Evolutionary conservation across 2,329 filamentous ascomycete genomes (phyloP).

Genomic region (Fusarium fracticaudum): DNA sequence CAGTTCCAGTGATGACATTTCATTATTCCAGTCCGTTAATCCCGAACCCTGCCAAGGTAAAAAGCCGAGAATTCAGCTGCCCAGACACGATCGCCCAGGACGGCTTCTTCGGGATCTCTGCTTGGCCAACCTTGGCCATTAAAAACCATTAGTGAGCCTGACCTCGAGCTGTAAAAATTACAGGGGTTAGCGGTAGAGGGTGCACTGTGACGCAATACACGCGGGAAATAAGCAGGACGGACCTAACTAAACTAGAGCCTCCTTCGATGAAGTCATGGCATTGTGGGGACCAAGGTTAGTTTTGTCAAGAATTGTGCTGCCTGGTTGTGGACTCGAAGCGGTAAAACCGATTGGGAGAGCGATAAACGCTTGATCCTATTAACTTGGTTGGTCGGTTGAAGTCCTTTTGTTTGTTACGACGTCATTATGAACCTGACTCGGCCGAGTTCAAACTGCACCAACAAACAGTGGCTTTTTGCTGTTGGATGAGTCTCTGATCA

Average conservation of each 20-base stretch:
- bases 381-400: not conserved
- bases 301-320: constrained; percentile 24
- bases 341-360: not conserved
- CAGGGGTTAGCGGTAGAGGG: not conserved
- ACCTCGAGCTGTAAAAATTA: not conserved
- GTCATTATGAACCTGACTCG: not conserved
- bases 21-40: not conserved
- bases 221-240: constrained; percentile 22
- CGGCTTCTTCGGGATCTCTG: not conserved
- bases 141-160: not conserved
- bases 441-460: not conserved
- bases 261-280: constrained; percentile 7
- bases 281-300: constrained; percentile 1
- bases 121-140: constrained; percentile 13
- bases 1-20: not conserved
- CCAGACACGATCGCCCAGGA: constrained; percentile 15
- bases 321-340: not conserved
- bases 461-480: not conserved
- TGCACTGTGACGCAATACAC: constrained; percentile 11
- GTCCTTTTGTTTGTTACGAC: not conserved
- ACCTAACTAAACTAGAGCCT: not conserved
- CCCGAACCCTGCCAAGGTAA: not conserved
- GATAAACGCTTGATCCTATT: not conserved
- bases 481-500: not conserved
- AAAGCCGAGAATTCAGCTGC: constrained; percentile 5